Base-by-base conservation (phyloP, 495 filamentous ascomycete genomes). In the Penicillium paxilli region DNA sequence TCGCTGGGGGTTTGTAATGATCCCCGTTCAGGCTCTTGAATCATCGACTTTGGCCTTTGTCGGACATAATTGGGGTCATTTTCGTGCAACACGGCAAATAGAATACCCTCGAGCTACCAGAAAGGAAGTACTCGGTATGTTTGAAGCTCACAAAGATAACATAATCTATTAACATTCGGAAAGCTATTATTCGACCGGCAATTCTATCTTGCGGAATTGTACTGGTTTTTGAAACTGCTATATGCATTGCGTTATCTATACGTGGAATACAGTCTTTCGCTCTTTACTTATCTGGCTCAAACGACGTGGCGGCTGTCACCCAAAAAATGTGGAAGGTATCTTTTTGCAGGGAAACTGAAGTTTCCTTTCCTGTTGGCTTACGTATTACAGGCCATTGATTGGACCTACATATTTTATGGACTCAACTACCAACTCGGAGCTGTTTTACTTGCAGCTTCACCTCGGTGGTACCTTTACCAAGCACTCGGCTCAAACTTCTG, bases 1-100 rank as follows among this genome's bases (percentile, higher is more conserved):
- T 53, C 79, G 87, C n/a, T 91, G 87, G 87, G 87, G 88, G 1
- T 68, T 91, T 4, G 74, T 90, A 24, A 91, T 89, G 88, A 86
- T 91, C 1, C 86, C 87, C 0, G 87, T 89, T 0, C 79, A 83
- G 50, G 74, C 87, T 0, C 64, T 90, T 8, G 86, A 91, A 60
- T 81, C 83, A 7, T 85, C 86, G 0, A 70, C 83, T 1, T 71
- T 86, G 4, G 72, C 85, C 1, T 89, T 89, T 60, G 72, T 90
- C 23, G 86, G 87, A 0, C 88, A 91, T 62, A 66, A 66, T 11
- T 90, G 87, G 88, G 86, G 86, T 0, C 51, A 59, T 4, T 89
- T 83, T 79, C 71, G 80, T 52, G 66, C 66, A 5, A 48, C 52
- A 3, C 67, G 75, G 24, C 74, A 74, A 5, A 58, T 59, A 10